Base-by-base conservation (phyloP, 2,329 filamentous ascomycete species). In the Exophiala sideris region DNA sequence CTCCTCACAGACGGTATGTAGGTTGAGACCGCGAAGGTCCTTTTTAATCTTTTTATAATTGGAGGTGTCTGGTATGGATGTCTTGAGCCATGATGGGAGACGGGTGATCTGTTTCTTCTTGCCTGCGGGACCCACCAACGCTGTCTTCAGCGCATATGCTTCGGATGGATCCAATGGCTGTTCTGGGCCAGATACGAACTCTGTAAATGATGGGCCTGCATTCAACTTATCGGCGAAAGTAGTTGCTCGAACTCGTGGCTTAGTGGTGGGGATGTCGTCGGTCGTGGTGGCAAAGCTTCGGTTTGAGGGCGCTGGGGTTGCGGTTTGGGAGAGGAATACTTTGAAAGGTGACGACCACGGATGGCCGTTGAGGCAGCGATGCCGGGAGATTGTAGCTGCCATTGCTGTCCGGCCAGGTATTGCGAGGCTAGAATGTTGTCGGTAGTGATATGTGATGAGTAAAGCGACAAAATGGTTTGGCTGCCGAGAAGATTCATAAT, bases 1-100 rank as follows among this genome's bases (percentile, higher is more conserved):
- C 76, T 99, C 94, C 75, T 99, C 94, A 73, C 94, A 99, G 12
- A 99, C 94, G 3, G 94, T 99, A 72, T 96, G 91, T 52, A 99
- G 78, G 54, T 88, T 88, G 56, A 99, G 75, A 0, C 94, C 94
- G 34, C 94, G 83, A 62, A 99, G 76, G 71, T 99, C 94, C 60
- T 87, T 85, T 78, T 96, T 96, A 72, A 99, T 95, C 67, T 89
- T 89, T 76, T 95, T 95, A 78, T 87, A 96, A 74, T 95, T 95
- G 53, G 82, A 87, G 58, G 86, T 86, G 10, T 84, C 84, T 0
- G 94, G 94, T 52, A 99, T 94, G 1, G 91, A 89, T 18, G 92
- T 99, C 79, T 97, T 96, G 60, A 99, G 83, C 94, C 94, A 99
- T 63, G 87, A 82, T 16, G 94, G 94, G 45, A 99, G 78, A 45